phyloP scores from a whole-genome alignment of 768 basidiomycete species.

The Agaricus bisporus region DNA sequence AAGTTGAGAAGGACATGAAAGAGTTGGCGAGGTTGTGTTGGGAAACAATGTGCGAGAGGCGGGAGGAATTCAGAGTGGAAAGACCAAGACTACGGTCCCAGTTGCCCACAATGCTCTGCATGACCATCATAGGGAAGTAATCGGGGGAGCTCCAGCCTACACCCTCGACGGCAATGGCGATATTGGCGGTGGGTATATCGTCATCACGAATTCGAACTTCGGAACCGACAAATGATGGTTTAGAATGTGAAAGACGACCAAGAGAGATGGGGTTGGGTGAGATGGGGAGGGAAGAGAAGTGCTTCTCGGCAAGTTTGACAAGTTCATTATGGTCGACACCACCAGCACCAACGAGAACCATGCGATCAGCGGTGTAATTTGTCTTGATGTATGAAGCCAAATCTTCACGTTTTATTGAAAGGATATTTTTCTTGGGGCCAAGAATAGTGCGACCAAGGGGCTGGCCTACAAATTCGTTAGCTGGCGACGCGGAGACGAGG shows the following conservation, averaged over 20 bases:
- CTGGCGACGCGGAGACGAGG: conserved; percentile 2
- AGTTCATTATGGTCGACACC: conserved; percentile 90
- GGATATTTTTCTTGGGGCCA: conserved; percentile 92
- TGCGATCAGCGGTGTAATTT: conserved; percentile 98
- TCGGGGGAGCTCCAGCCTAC: conserved; percentile 97
- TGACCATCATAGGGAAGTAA: conserved; percentile 99
- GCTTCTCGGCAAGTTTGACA: conserved; percentile 90
- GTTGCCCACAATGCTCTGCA: conserved; percentile 97
- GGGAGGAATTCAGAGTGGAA: conserved; percentile 82
- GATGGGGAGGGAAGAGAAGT: conserved; percentile 85
- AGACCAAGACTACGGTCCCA: conserved; percentile 97
- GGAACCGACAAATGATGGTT: conserved; percentile 86
- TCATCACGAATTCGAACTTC: conserved; percentile 97
- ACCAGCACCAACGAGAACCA: conserved; percentile 97
- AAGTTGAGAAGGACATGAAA: conserved; percentile 99
- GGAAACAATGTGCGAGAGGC: conserved; percentile 86
- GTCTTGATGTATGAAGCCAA: conserved; percentile 88
- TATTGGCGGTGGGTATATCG: conserved; percentile 79
- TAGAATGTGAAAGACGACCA: conserved; percentile 69
- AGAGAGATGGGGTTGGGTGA: conserved; percentile 87
- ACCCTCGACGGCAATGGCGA: conserved; percentile 97
- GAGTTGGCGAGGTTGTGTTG: conserved; percentile 96
- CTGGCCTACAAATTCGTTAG: conserved; percentile 53
- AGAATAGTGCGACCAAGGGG: conserved; percentile 96
- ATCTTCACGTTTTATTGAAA: conserved; percentile 91